A percentile compares a stretch with the other conserved stretches of the same genome.
phyloP scores from a whole-genome alignment of 768 basidiomycete species.

The Trametes maxima region DNA sequence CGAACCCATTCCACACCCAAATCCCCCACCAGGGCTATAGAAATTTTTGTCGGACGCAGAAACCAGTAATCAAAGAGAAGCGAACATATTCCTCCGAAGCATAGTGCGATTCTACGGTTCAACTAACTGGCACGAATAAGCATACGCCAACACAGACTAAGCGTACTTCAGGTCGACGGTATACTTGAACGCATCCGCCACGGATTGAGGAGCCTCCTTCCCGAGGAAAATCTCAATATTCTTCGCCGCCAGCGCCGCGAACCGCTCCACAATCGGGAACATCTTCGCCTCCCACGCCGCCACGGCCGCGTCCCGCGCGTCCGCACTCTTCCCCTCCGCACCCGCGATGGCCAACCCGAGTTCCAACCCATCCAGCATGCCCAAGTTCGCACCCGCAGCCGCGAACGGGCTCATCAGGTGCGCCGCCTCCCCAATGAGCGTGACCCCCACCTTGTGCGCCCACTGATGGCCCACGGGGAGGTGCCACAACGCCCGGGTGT shows the following conservation, averaged over 20 bases:
- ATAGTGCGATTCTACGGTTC: no score
- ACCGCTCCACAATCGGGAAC: slow-evolving; percentile 2
- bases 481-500: slow-evolving; percentile 18
- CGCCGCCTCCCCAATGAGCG: slow-evolving; percentile 35
- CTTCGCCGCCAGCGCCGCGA: slow-evolving; percentile 6
- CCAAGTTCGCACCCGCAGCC: slow-evolving; percentile 39
- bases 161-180: no score
- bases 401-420: slow-evolving; percentile 42
- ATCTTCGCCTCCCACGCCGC: slow-evolving; percentile 5
- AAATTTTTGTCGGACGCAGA: no score
- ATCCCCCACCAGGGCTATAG: no score
- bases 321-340: no score
- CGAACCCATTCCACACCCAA: no score
- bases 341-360: slow-evolving; percentile 11
- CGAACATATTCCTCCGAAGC: no score
- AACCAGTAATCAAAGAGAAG: no score
- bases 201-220: slow-evolving; percentile 8
- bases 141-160: no score
- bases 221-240: slow-evolving; percentile 13
- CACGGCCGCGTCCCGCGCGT: no score
- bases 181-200: neutral
- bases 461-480: slow-evolving; percentile 21
- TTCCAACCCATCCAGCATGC: slow-evolving; percentile 34
- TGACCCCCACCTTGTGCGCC: slow-evolving; percentile 13
- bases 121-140: no score